Percentiles rank a stretch among this genome's conserved stretches.
phyloP scores from a whole-genome alignment of 257 asterid genomes.

The Solanum rostratum region DNA sequence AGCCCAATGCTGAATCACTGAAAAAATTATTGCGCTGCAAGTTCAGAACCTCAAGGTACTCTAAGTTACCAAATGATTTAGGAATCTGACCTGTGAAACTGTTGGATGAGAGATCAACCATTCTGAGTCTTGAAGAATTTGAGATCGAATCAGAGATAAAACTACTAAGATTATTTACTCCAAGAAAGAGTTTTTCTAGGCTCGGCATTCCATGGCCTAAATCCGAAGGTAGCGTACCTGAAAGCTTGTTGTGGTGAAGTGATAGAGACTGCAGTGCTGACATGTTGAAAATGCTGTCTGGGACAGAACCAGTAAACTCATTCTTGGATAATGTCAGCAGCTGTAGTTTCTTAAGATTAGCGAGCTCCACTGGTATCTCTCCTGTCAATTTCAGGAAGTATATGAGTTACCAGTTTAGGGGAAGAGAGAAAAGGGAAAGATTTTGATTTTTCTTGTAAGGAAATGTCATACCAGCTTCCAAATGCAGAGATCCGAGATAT shows the following conservation, averaged over 20 bases:
- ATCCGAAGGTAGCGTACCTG: neutral
- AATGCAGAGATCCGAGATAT: no score
- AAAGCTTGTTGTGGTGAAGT: no score
- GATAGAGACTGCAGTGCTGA: neutral
- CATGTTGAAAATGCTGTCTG: constrained; percentile 20
- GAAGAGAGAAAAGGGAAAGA: no score
- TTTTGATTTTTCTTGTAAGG: no score
- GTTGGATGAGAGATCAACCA: neutral
- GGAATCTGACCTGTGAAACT: constrained; percentile 3
- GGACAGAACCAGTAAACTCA: neutral
- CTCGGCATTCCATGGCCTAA: constrained; percentile 5
- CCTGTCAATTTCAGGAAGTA: no score
- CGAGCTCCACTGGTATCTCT: no score
- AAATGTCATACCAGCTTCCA: no score
- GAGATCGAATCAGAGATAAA: constrained; percentile 9
- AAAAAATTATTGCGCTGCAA: neutral
- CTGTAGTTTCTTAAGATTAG: neutral
- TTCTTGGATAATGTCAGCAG: neutral
- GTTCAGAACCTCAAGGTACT: neutral
- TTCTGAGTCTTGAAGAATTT: constrained; percentile 5
- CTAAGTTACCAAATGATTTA: constrained; percentile 3
- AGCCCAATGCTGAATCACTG: neutral
- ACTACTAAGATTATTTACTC: neutral
- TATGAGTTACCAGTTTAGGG: no score
- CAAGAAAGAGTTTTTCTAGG: neutral